phyloP scores from a whole-genome alignment of 805 yeast genomes.

The Dipodascopsis uninucleata region DNA sequence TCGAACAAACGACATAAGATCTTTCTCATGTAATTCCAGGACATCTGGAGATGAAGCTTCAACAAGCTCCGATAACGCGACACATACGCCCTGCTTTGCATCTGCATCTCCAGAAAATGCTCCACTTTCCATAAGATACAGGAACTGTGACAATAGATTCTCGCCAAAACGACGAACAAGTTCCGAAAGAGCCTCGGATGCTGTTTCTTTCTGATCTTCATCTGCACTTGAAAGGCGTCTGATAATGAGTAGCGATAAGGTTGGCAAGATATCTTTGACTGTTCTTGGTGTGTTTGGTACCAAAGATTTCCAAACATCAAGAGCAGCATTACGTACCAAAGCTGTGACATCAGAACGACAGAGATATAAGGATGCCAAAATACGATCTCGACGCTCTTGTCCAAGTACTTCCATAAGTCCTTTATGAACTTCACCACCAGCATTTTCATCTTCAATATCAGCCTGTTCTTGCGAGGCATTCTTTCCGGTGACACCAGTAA shows the following conservation, averaged over 20 bases:
- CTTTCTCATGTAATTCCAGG: conserved; percentile 59
- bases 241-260: conserved; percentile 74
- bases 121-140: conserved; percentile 77
- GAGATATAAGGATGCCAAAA: conserved; percentile 79
- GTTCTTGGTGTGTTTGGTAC: conserved; percentile 95
- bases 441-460: conserved; percentile 38
- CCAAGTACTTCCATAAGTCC: conserved; percentile 78
- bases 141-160: conserved; percentile 72
- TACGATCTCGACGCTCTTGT: conserved; percentile 78
- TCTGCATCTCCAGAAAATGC: conserved; percentile 62
- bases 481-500: conserved; percentile 82
- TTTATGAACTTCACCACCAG: conserved; percentile 49
- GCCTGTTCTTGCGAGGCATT: conserved; percentile 49
- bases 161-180: conserved; percentile 91
- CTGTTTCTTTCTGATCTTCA: conserved; percentile 73
- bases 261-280: conserved; percentile 84
- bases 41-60: conserved; percentile 61
- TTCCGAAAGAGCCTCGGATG: conserved; percentile 92
- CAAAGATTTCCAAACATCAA: conserved; percentile 94
- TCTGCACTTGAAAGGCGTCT: conserved; percentile 80
- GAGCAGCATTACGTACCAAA: conserved; percentile 80
- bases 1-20: conserved; percentile 70
- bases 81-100: conserved; percentile 93
- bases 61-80: conserved; percentile 83
- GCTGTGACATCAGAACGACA: conserved; percentile 91